Evolutionary conservation across 352 stramenopile species (phyloP).

Genomic region (Globisporangium abappressorium): DNA sequence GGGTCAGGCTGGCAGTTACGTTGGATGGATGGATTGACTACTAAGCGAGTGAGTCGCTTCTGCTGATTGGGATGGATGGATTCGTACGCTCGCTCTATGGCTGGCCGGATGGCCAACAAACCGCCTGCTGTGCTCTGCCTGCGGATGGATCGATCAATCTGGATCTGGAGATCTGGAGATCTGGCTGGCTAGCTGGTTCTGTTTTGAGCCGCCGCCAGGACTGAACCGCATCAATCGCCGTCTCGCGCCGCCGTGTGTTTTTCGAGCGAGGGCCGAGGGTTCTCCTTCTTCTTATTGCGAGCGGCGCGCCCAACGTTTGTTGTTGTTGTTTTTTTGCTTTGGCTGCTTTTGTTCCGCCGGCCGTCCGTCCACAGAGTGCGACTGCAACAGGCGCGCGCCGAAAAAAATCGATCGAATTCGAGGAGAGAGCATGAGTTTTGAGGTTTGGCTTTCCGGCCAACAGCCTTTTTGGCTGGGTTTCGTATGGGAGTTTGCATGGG

Average conservation of each 20-base stretch:
- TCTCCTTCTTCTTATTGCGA: not conserved
- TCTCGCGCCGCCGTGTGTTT: not conserved
- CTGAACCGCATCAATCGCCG: constrained; percentile 7
- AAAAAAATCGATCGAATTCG: not conserved
- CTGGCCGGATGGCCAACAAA: not conserved
- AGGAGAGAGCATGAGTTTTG: not conserved
- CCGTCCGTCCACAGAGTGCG: not conserved
- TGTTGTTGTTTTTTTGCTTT: not conserved
- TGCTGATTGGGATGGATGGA: not conserved
- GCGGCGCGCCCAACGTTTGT: not conserved
- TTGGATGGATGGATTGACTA: not conserved
- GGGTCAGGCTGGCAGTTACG: not conserved
- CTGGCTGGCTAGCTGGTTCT: not conserved
- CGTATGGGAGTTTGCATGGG: not conserved
- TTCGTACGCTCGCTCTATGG: not conserved
- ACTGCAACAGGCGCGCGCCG: not conserved
- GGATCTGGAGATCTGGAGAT: not conserved
- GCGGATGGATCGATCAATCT: not conserved
- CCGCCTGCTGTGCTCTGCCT: not conserved
- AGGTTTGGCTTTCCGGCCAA: not conserved
- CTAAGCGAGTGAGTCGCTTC: not conserved
- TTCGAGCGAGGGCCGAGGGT: not conserved
- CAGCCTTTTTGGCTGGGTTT: not conserved
- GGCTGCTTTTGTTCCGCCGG: not conserved
- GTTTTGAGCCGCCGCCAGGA: not conserved